phyloP scores from a whole-genome alignment of 2,329 filamentous ascomycete species.

The Aspergillus vadensis region DNA sequence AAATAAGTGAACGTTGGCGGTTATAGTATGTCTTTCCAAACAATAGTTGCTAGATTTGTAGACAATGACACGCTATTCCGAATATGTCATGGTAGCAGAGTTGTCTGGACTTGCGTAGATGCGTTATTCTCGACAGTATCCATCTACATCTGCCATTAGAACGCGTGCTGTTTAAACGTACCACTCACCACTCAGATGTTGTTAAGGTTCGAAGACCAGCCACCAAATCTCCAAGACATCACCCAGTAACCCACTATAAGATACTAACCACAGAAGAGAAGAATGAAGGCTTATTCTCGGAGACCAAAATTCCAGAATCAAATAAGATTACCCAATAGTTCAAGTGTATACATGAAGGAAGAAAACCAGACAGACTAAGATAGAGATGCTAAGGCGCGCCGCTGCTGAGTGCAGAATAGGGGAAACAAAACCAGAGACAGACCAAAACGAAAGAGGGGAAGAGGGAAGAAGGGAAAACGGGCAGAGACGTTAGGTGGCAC shows the following conservation, averaged over 20 bases:
- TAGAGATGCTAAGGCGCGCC: neutral
- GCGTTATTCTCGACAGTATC: neutral
- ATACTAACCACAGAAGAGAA: neutral
- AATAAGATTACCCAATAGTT: constrained; percentile 15
- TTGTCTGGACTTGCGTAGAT: no score
- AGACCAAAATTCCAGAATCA: neutral
- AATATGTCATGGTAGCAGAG: neutral
- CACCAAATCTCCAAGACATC: neutral
- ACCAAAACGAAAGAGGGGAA: neutral
- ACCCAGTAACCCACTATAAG: neutral
- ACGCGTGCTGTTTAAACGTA: no score
- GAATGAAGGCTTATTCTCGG: neutral
- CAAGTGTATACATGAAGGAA: constrained; percentile 10
- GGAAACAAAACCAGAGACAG: neutral
- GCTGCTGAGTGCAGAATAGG: neutral
- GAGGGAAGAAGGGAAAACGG: neutral
- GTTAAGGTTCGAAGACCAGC: no score
- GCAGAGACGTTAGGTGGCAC: constrained; percentile 1
- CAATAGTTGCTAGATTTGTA: constrained; percentile 3
- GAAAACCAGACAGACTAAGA: constrained; percentile 5
- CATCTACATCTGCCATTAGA: no score
- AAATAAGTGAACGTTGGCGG: neutral
- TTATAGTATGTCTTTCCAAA: neutral
- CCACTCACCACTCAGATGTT: neutral
- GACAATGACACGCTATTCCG: neutral